A percentile compares a stretch with the other conserved stretches of the same genome.
Conservation (phyloP, 164 flowering plant species). For the Protea cynaroides region DNA sequence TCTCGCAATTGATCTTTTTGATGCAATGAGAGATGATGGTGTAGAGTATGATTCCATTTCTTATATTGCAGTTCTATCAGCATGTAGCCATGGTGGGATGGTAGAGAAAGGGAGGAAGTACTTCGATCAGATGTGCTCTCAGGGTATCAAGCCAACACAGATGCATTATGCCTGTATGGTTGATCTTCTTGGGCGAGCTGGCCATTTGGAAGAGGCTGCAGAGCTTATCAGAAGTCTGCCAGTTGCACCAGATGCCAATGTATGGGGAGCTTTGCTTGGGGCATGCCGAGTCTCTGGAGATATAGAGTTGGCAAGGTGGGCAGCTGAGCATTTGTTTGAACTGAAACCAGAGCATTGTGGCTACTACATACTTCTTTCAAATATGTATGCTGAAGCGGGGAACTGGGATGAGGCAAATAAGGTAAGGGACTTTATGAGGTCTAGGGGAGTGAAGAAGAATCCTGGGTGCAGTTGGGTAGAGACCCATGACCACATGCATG, state of each 20-base stretch:
- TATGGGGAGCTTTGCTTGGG: constrained; percentile 10
- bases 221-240: constrained; percentile 3
- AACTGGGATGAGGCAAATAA: constrained; percentile 14
- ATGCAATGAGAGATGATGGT: constrained; percentile 9
- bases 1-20: constrained; percentile 29
- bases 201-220: not conserved
- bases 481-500: not conserved
- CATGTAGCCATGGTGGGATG: constrained; percentile 42
- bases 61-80: constrained; percentile 37
- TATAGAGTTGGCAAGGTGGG: constrained; percentile 7
- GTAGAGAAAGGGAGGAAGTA: constrained; percentile 16
- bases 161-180: constrained; percentile 7
- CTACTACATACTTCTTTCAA: constrained; percentile 7
- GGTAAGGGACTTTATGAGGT: constrained; percentile 10
- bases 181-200: constrained; percentile 14
- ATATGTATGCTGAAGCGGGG: constrained; percentile 15
- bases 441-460: constrained; percentile 8
- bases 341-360: constrained; percentile 10
- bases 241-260: constrained; percentile 6
- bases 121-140: constrained; percentile 4
- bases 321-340: constrained; percentile 10
- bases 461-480: constrained; percentile 10
- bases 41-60: constrained; percentile 15
- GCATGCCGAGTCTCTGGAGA: constrained; percentile 1
- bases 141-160: not conserved